These are phyloP conservation scores for Mycena maculata DNA, from an alignment of 768 basidiomycete species.

Conservation along the genomic window DNA sequence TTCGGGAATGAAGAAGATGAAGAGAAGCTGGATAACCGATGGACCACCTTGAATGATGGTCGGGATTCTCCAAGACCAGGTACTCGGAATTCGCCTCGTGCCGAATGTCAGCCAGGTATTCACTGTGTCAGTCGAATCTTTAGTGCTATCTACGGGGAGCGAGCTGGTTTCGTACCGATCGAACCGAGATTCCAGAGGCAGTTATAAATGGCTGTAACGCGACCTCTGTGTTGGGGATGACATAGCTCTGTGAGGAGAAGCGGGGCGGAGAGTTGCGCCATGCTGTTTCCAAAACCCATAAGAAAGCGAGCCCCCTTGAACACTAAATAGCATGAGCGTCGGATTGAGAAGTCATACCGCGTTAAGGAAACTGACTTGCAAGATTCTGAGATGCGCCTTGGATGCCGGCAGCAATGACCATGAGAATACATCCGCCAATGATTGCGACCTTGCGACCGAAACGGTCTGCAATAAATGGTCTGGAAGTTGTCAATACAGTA, in stretches of 20 bases:
- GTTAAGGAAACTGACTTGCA: constrained; percentile 20
- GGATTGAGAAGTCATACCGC: constrained; percentile 9
- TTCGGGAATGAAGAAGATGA: constrained; percentile 76
- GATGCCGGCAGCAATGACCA: constrained; percentile 24
- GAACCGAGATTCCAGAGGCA: constrained; percentile 27
- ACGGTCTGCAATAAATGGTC: constrained; percentile 28
- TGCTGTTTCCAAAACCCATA: constrained; percentile 29
- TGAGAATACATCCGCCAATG: constrained; percentile 23
- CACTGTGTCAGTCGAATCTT: constrained; percentile 21
- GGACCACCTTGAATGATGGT: constrained; percentile 73
- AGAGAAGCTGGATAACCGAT: constrained; percentile 65
- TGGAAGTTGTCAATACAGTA: constrained; percentile 17
- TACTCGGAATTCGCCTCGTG: constrained; percentile 67
- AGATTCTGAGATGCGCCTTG: constrained; percentile 27
- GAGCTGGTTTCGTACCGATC: constrained; percentile 20
- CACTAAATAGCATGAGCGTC: constrained; percentile 21
- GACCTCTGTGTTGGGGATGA: constrained; percentile 30
- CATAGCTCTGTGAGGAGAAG: constrained; percentile 28
- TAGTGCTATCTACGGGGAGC: constrained; percentile 13
- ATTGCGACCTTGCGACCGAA: constrained; percentile 30
- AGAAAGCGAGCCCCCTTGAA: constrained; percentile 29
- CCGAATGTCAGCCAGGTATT: constrained; percentile 62
- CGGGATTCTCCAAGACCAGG: constrained; percentile 81
- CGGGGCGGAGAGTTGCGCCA: constrained; percentile 26
- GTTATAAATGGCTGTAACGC: constrained; percentile 25